Conservation (phyloP, 1,284 basidiomycete genomes). For the Clitocybe nebularis region DNA sequence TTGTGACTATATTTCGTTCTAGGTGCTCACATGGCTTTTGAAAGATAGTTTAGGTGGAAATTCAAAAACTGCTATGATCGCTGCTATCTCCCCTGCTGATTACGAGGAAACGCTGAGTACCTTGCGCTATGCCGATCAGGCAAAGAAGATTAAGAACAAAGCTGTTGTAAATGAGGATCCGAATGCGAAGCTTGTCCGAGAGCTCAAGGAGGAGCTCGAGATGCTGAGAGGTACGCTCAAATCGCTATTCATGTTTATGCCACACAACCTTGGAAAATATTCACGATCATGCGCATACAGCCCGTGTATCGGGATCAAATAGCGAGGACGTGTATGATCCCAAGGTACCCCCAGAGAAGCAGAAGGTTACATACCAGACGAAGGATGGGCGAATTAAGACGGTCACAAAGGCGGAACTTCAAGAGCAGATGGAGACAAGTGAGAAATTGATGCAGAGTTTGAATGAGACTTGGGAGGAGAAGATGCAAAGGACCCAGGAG, state of each 20-base stretch:
- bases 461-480: constrained; percentile 98
- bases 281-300: constrained; percentile 31
- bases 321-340: constrained; percentile 85
- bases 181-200: constrained; percentile 96
- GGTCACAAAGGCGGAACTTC: constrained; percentile 94
- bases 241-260: constrained; percentile 20
- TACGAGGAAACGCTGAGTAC: constrained; percentile 98
- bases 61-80: constrained; percentile 96
- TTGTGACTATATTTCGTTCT: constrained; percentile 1
- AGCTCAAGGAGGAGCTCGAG: constrained; percentile 97
- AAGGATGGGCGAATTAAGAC: constrained; percentile 94
- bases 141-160: constrained; percentile 99
- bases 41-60: constrained; percentile 97
- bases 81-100: constrained; percentile 95
- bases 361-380: constrained; percentile 92
- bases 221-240: constrained; percentile 66
- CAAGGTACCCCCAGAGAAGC: constrained; percentile 87
- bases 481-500: constrained; percentile 87
- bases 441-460: constrained; percentile 96
- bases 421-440: constrained; percentile 94
- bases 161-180: constrained; percentile 99
- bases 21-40: constrained; percentile 95
- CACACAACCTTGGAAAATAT: constrained; percentile 6
- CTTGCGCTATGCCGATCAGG: constrained; percentile 94
- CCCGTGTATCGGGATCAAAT: constrained; percentile 61